A percentile compares a stretch with the other conserved stretches of the same genome.
Conservation (phyloP, 2,329 filamentous ascomycete genomes). For the Botrytis porri region DNA sequence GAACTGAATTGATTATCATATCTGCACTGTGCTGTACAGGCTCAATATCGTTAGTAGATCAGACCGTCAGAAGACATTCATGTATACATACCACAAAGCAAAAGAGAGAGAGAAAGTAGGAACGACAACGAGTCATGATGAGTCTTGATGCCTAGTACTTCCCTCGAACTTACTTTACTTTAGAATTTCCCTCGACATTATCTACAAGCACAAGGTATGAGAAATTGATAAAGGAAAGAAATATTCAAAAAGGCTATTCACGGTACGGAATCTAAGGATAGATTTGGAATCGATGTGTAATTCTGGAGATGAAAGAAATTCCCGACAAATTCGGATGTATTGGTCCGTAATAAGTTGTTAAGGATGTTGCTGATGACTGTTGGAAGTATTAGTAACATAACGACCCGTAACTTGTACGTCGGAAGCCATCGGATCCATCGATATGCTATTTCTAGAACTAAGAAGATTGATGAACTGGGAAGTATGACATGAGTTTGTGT, state of each 20-base stretch:
- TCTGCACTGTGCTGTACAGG: background rate
- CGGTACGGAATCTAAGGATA: background rate
- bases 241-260: background rate
- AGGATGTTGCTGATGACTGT: background rate
- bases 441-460: background rate
- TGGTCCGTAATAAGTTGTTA: background rate
- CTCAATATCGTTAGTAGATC: background rate
- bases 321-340: background rate
- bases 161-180: no score
- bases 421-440: background rate
- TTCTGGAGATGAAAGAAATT: background rate
- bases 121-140: background rate
- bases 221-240: background rate
- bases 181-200: background rate
- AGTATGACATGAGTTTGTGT: background rate
- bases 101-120: background rate
- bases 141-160: background rate
- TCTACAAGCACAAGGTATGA: background rate
- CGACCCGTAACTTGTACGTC: background rate
- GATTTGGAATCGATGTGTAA: background rate
- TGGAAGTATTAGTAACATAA: background rate
- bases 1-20: background rate
- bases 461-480: background rate
- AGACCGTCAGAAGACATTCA: background rate
- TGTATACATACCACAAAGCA: background rate